Base-by-base conservation (phyloP, 2,329 filamentous ascomycete species). In the Xylariaceae sp. region DNA sequence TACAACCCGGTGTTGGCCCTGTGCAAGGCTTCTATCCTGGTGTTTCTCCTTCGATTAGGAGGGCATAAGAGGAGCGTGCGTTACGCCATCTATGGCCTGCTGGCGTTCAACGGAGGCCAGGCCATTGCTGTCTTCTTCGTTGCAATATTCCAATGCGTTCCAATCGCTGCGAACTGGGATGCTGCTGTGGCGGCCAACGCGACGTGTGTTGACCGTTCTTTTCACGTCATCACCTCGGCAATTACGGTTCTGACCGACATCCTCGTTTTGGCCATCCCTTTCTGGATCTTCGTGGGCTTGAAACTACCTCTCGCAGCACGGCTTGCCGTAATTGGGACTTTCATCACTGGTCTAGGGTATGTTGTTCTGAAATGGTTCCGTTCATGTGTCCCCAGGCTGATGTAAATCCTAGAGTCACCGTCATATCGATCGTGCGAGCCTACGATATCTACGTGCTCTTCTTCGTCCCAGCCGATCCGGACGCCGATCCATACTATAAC, bases 1-100 rank as follows among this genome's bases (percentile, higher is more conserved):
- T 75, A 75, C 61, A 75, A 74, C 45, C 72, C 72, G 0, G 69
- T 75, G 42, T 61, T 75, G 2, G 69, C 71, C 4, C 61, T 75
- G 2, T 66, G 74, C 49, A 75, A 75, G 55, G 64, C 66, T 5
- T 75, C 73, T 0, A 63, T 74, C 11, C 64, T 75, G 7, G 45
- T 75, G n/a, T 74, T 74, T 53, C 64, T 75, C 15, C 62, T 72
- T 12, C 70, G 71, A 1, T 64, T 75, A 0, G 64, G 66, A 36
- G 57, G 67, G 33, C 57, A 69, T 39, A 69, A 67, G 45, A 51
- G 31, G 17, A 62, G 46, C n/a, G 58, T 72, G 0, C 56, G 62
- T 27, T 54, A 59, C 14, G 48, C 60, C 10, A 67, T 68, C 27
- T 58, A 62, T 45, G 55, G 40, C 2, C 53, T 71, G 32, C 58